Percentiles rank a stretch among this genome's conserved stretches.
These are phyloP conservation scores for Metschnikowia lachancei DNA, from an alignment of 805 yeast genomes.

Conservation along the genomic window DNA sequence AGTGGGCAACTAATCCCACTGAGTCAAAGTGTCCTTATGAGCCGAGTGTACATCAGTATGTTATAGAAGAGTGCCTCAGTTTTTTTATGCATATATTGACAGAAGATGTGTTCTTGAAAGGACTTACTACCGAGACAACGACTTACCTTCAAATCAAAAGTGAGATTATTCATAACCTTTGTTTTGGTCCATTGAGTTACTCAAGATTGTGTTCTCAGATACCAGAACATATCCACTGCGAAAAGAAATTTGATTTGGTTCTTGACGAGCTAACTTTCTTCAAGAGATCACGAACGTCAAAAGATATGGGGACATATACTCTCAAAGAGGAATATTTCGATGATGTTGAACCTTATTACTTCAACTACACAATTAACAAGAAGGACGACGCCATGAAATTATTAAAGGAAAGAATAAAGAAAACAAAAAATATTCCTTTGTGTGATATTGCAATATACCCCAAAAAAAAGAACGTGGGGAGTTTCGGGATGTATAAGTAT, in stretches of 20 bases:
- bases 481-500: slow-evolving; percentile 38
- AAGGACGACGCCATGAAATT: slow-evolving; percentile 79
- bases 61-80: slow-evolving; percentile 77
- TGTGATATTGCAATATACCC: slow-evolving; percentile 62
- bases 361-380: slow-evolving; percentile 72
- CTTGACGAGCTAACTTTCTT: slow-evolving; percentile 34
- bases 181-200: slow-evolving; percentile 70
- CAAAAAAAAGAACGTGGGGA: slow-evolving; percentile 29
- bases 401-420: slow-evolving; percentile 50
- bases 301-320: slow-evolving; percentile 37
- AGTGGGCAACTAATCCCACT: slow-evolving; percentile 27
- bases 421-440: slow-evolving; percentile 33
- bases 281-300: slow-evolving; percentile 33
- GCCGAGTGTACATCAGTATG: slow-evolving; percentile 49
- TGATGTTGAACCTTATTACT: slow-evolving; percentile 62
- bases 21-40: slow-evolving; percentile 32
- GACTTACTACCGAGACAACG: slow-evolving; percentile 47
- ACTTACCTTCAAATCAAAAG: slow-evolving; percentile 51
- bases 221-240: slow-evolving; percentile 73
- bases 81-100: slow-evolving; percentile 65
- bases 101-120: slow-evolving; percentile 60
- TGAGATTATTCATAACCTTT: slow-evolving; percentile 81
- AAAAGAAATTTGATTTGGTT: slow-evolving; percentile 66
- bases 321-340: slow-evolving; percentile 37
- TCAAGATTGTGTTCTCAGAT: slow-evolving; percentile 64